Base-by-base conservation (phyloP, 495 filamentous ascomycete genomes). In the Neohortaea acidophila region DNA sequence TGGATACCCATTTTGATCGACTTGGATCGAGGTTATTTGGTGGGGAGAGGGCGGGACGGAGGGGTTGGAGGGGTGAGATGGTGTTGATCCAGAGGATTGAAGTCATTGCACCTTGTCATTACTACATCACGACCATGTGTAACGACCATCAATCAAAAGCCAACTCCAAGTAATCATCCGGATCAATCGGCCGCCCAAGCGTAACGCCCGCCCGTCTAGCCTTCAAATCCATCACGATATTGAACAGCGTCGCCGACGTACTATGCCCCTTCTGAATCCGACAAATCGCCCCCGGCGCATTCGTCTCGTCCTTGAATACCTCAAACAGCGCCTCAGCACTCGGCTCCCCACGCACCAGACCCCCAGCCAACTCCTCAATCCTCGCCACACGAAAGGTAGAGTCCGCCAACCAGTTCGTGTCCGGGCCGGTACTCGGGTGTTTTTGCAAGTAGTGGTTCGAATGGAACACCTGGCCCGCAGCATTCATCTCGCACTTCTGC, bases 371-470 rank as follows among this genome's bases (percentile, higher is more conserved):
- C 45, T 68, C 49, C 6, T 45, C 43, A 22, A 72, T 57, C 2
- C 70, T 59, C 15, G 57, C 51, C 20, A 75, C 50, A 1, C 75
- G 61, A 8, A 59, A 47, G 0, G 58, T 56, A 3, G 72, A 76
- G 36, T 75, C 72, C n/a, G 54, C 52, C 9, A 73, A 45, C 67
- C 69, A 73, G 1, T 59, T 50, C 1, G 65, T 64, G 42, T 73
- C 68, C 10, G 64, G 57, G 11, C 68, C 60, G 12, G 44, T 59
- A 13, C 48, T 53, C 8, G 36, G 49, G 17, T 56, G 56, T n/a
- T 66, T 59, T 19, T 60, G 54, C 19, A 79, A 35, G 28, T 72
- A 69, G 41, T 81, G 75, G 47, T 81, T 82, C 14, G 75, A 68
- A 51, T 82, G 77, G 2, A 59, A 62, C 2, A 81, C 57, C 6